A percentile compares a stretch with the other conserved stretches of the same genome.
phyloP scores from a whole-genome alignment of 1,284 basidiomycete genomes.

The Moesziomyces sp. region DNA sequence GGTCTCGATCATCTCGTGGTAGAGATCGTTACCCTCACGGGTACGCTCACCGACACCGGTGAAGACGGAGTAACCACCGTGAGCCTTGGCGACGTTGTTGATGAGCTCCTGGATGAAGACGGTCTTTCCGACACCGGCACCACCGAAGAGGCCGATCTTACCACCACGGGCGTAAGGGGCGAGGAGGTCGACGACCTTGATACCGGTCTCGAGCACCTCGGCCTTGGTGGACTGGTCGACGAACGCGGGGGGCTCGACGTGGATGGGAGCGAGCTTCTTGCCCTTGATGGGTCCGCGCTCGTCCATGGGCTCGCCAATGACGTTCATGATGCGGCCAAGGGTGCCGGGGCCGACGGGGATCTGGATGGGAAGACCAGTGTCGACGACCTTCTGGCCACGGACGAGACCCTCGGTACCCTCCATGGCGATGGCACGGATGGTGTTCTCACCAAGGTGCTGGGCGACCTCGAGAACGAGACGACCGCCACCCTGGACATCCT shows the following conservation, averaged over 20 bases:
- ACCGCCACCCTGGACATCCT: constrained; percentile 84
- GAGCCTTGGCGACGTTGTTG: constrained; percentile 99
- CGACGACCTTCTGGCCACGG: constrained; percentile 94
- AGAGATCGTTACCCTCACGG: constrained; percentile 99
- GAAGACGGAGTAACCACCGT: constrained; percentile 99
- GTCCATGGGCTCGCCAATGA: constrained; percentile 99
- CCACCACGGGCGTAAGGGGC: constrained; percentile 99
- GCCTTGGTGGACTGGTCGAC: constrained; percentile 98
- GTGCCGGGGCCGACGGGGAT: constrained; percentile 94
- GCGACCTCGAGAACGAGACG: constrained; percentile 72
- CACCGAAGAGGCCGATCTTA: constrained; percentile 99
- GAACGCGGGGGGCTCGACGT: constrained; percentile 94
- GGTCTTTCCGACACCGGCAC: constrained; percentile 99
- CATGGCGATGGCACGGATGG: constrained; percentile 77
- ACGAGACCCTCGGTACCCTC: constrained; percentile 99
- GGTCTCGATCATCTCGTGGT: constrained; percentile 99
- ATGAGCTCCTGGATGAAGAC: constrained; percentile 99
- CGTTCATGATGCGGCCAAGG: constrained; percentile 99
- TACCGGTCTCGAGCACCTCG: constrained; percentile 98
- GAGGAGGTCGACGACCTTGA: constrained; percentile 99
- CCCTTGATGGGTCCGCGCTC: constrained; percentile 98
- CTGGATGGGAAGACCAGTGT: constrained; percentile 94
- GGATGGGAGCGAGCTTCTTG: constrained; percentile 82
- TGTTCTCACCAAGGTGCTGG: constrained; percentile 95
- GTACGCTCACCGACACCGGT: constrained; percentile 99